phyloP scores from a whole-genome alignment of 2,329 filamentous ascomycete species.

The Colletotrichum sp. region DNA sequence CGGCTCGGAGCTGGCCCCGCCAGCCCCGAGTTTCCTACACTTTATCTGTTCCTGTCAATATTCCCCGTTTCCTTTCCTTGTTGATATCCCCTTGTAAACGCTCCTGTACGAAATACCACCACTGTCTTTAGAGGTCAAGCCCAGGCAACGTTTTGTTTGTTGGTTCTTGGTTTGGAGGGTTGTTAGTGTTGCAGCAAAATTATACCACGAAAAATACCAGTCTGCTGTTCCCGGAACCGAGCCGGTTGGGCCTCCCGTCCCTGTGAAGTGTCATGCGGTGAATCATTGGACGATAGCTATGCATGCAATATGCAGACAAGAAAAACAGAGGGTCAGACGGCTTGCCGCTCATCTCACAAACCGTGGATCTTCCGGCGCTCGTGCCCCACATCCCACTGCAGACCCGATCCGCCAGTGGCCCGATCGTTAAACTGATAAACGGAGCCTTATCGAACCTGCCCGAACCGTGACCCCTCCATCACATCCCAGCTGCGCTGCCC shows the following conservation, averaged over 20 bases:
- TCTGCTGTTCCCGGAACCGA: not conserved
- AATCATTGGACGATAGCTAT: not conserved
- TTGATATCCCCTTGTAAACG: slow-evolving; percentile 17
- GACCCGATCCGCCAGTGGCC: not conserved
- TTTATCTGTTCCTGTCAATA: not conserved
- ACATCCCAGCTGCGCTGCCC: slow-evolving; percentile 1
- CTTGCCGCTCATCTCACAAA: not conserved
- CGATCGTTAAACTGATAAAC: not conserved
- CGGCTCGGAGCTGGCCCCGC: not conserved
- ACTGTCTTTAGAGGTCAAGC: not conserved
- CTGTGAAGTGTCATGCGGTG: not conserved
- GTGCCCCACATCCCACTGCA: not conserved
- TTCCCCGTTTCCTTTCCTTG: not conserved
- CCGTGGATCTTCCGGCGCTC: not conserved
- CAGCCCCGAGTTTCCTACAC: not conserved
- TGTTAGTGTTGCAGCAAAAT: not conserved
- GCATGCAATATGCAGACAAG: not conserved
- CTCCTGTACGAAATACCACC: slow-evolving; percentile 3
- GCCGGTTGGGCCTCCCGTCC: not conserved
- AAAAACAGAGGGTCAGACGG: not conserved
- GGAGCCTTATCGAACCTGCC: slow-evolving; percentile 14
- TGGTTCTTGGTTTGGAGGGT: not conserved
- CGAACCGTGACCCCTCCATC: slow-evolving; percentile 19
- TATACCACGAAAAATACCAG: not conserved
- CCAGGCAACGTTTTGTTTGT: not conserved